Evolutionary conservation across 2,329 filamentous ascomycete genomes (phyloP).

Genomic region (Cladosporium velox): DNA sequence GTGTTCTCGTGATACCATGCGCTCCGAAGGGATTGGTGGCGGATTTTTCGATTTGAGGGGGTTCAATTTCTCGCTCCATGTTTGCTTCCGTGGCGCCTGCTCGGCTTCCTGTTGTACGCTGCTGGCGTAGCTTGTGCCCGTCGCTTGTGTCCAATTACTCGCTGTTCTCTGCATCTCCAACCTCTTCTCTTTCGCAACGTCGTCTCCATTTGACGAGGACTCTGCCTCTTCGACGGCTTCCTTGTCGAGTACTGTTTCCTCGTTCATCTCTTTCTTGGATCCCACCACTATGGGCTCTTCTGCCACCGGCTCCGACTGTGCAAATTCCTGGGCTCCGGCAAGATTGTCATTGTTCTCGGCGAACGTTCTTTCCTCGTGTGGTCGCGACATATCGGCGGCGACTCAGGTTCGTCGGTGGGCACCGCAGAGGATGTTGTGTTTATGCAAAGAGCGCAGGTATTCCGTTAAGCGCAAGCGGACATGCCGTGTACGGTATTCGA

Average conservation of each 20-base stretch:
- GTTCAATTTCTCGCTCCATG: conserved; percentile 63
- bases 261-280: conserved; percentile 39
- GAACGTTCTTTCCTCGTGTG: conserved; percentile 11
- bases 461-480: neutral
- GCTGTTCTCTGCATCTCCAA: conserved; percentile 30
- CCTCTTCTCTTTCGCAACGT: conserved; percentile 26
- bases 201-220: conserved; percentile 20
- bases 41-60: conserved; percentile 51
- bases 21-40: conserved; percentile 58
- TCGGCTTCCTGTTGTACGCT: conserved; percentile 26
- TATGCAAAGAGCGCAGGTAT: conserved; percentile 9
- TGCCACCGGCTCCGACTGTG: conserved; percentile 44
- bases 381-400: conserved; percentile 16
- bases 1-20: conserved; percentile 66
- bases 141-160: conserved; percentile 39
- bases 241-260: conserved; percentile 38
- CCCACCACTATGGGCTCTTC: conserved; percentile 39
- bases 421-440: neutral
- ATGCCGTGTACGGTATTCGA: conserved; percentile 6
- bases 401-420: neutral
- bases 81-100: conserved; percentile 46
- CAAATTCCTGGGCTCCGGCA: conserved; percentile 11
- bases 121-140: conserved; percentile 35
- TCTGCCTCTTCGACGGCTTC: conserved; percentile 26
- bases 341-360: conserved; percentile 19